phyloP scores from a whole-genome alignment of 1,139 yeast species.

The Lodderomyces margitis region DNA sequence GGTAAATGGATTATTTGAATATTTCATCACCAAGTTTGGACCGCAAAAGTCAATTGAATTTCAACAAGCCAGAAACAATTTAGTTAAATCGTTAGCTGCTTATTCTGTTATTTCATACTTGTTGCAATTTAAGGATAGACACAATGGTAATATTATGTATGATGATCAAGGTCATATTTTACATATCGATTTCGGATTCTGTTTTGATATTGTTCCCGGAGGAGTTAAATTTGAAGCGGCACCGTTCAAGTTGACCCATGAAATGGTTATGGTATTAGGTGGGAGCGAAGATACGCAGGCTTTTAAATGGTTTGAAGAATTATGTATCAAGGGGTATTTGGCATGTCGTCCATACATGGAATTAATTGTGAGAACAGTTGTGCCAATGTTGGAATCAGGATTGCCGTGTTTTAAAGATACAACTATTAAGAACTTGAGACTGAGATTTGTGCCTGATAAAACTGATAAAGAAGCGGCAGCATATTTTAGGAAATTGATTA shows the following conservation, averaged over 20 bases:
- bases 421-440: conserved; percentile 74
- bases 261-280: conserved; percentile 95
- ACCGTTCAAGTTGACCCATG: conserved; percentile 94
- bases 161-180: conserved; percentile 92
- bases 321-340: conserved; percentile 88
- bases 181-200: conserved; percentile 97
- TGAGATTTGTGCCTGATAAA: conserved; percentile 78
- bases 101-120: conserved; percentile 91
- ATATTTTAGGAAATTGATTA: conserved; percentile 72
- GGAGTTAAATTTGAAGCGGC: conserved; percentile 97
- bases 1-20: conserved; percentile 93
- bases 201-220: conserved; percentile 98
- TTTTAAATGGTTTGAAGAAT: conserved; percentile 89
- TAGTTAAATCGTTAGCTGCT: conserved; percentile 92
- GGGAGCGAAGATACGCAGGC: conserved; percentile 85
- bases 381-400: conserved; percentile 94
- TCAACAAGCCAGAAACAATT: conserved; percentile 88
- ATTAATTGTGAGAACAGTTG: conserved; percentile 77
- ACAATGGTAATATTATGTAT: conserved; percentile 98
- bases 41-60: conserved; percentile 87
- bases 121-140: conserved; percentile 95
- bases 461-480: conserved; percentile 83
- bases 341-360: conserved; percentile 91
- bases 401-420: conserved; percentile 91
- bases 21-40: conserved; percentile 89